Evolutionary conservation across 257 asterid species (phyloP), one percentile per base, ranked within the genome.

Genomic region (Asclepias syriaca): DNA sequence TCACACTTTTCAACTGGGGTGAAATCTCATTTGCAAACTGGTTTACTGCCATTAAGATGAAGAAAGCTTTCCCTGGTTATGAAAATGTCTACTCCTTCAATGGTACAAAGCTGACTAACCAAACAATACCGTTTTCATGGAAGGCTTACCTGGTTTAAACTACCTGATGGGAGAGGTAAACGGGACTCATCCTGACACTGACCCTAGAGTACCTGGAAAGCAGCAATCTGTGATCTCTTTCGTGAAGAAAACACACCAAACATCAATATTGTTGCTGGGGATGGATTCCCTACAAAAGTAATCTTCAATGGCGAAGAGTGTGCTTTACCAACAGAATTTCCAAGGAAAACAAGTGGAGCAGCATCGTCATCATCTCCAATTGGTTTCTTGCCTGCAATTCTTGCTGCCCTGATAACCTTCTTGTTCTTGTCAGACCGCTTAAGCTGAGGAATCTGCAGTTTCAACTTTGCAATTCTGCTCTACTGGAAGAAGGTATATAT

Each of bases 251-350:
- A 75, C 27, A n/a, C 77, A 0, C 77, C 68, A 0, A 18, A 74
- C 1, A 15, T 89, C 11, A 71, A 88, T 43, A 77, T 94, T 8
- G 16, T 77, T 1, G 49, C 49, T 0, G 97, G 99, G 3, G 99
- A 94, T 78, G 99, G 98, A 16, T 94, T 88, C 73, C 99, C 99
- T 27, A n/a, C 93, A 0, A 91, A 81, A 70, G 55, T 94, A 8
- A 68, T 68, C 79, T 94, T 94, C 96, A 91, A 94, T 18, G 99
- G 99, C 3, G 99, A 84, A 78, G 99, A 94, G 55, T 94, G 99
- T 61, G 85, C 95, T 15, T 78, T 94, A 32, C 99, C 99, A 0
- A 83, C 76, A 3, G 65, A 68, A 5, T 49, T 88, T 4, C 99
- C 99, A 0, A 71, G 63, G 50, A 49, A 58, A 66, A n/a, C 71